These are phyloP conservation scores for Schizochytrium sp. DNA, from an alignment of 108 stramenopile species.

Conservation along the genomic window DNA sequence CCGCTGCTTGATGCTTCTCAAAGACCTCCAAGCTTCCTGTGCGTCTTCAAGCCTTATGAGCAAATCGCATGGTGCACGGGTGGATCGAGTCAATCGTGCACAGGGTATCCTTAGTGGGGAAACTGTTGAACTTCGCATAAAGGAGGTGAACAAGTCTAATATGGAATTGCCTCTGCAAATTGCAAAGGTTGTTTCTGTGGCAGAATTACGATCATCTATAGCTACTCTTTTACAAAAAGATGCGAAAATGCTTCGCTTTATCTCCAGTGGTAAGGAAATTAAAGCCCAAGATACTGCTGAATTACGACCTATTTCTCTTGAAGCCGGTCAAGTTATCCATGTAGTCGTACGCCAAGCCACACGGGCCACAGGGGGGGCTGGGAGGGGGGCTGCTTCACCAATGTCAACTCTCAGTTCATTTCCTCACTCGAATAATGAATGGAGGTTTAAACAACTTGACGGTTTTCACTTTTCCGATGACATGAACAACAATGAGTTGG, in stretches of 20 bases:
- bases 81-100: slow-evolving; percentile 7
- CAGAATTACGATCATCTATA: neutral
- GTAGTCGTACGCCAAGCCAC: slow-evolving; percentile 38
- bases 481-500: no score
- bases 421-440: no score
- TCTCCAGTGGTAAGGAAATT: slow-evolving; percentile 43
- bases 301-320: neutral
- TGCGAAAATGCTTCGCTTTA: neutral
- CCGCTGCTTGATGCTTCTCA: slow-evolving; percentile 34
- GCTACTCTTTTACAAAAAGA: slow-evolving; percentile 1
- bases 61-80: slow-evolving; percentile 7
- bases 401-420: neutral
- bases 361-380: neutral
- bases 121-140: slow-evolving; percentile 10
- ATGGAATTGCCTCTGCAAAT: neutral
- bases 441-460: no score
- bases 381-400: neutral
- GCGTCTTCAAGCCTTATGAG: neutral
- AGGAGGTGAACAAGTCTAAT: slow-evolving; percentile 30
- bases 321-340: neutral
- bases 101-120: neutral
- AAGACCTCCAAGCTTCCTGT: slow-evolving; percentile 43
- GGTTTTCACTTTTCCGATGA: no score
- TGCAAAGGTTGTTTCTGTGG: neutral
- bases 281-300: neutral